phyloP scores from a whole-genome alignment of 1,284 basidiomycete species.

The Trichosporon ovoides region DNA sequence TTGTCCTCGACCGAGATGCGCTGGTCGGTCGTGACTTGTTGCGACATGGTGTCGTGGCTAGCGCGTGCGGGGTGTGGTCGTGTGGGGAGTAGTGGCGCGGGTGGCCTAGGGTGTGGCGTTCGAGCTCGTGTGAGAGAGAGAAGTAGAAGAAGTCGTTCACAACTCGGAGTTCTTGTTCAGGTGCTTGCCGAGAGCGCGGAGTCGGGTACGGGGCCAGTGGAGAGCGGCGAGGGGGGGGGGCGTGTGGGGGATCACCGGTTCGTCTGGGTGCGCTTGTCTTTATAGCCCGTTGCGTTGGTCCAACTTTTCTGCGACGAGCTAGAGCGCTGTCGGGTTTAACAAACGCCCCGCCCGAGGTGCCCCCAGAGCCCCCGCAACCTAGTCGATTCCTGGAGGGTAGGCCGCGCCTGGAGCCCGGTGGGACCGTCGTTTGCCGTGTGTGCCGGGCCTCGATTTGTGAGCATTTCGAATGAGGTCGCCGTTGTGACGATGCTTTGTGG shows the following conservation, averaged over 20 bases:
- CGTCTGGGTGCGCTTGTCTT: not conserved
- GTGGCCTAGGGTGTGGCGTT: not conserved
- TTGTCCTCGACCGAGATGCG: constrained; percentile 5
- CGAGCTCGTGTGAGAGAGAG: too few species aligned
- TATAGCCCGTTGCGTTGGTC: not conserved
- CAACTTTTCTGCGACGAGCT: not conserved
- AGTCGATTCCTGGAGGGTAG: not conserved
- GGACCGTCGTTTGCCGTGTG: constrained; percentile 1
- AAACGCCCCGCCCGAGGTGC: not conserved
- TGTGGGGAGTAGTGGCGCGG: not conserved
- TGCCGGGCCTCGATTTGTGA: not conserved
- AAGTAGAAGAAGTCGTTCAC: too few species aligned
- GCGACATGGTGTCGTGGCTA: constrained; percentile 2
- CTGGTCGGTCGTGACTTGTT: not conserved
- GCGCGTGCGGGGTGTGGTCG: too few species aligned
- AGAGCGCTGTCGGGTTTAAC: not conserved
- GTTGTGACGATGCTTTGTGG: not conserved
- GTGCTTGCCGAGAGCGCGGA: too few species aligned
- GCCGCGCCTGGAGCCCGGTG: not conserved
- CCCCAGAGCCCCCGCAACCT: constrained; percentile 1
- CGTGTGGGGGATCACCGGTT: too few species aligned
- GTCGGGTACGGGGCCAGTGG: too few species aligned
- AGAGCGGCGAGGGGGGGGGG: too few species aligned
- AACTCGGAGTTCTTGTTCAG: too few species aligned
- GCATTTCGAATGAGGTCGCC: not conserved